Base-by-base conservation (phyloP, 768 basidiomycete species). In the Tylopilus plumbeoviolaceoides region DNA sequence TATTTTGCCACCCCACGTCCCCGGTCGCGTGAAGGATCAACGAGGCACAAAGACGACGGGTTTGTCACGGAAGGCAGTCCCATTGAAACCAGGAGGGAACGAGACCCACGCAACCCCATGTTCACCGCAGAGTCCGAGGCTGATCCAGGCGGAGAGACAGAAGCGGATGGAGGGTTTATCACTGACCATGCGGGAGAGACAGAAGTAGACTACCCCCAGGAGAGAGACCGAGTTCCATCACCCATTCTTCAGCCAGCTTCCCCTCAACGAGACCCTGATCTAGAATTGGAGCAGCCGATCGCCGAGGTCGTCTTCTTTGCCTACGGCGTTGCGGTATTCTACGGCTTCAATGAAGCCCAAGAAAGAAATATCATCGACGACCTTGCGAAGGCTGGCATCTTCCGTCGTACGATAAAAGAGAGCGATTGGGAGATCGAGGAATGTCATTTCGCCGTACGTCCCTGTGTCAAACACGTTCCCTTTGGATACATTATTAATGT, bases 261-360 rank as follows among this genome's bases (percentile, higher is more conserved):
- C n/a, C 41, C 27, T 1, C 50, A 47, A 20, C 47, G 38, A 31
- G 35, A 49, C 10, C 42, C n/a, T 14, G 56, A 54, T 12, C 48
- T 20, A 48, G 64, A 63, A 8, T 7, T 46, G n/a, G 47, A 51
- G 38, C 77, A 79, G 9, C 78, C 81, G 15, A 74, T 86, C 33
- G 89, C 83, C 0, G 89, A 91, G 63, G 86, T 78, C 0, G 77
- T 91, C 8, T 89, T 91, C 66, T 91, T 92, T 54, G 80, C 84
- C 33, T 91, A 95, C 64, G 95, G 95, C 17, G 95, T 97, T 1
- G 83, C 82, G 0, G 94, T 97, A 1, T 97, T 97, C 70, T 94
- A 94, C 66, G 95, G 95, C 1, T 75, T 98, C 48, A 70, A 77
- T 3, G 92, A 94, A 64, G 65, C 71, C 5, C 84, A 95, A 63